Evolutionary conservation across 202 grass and related monocot genomes (phyloP).

Genomic region (Musa balbisiana): DNA sequence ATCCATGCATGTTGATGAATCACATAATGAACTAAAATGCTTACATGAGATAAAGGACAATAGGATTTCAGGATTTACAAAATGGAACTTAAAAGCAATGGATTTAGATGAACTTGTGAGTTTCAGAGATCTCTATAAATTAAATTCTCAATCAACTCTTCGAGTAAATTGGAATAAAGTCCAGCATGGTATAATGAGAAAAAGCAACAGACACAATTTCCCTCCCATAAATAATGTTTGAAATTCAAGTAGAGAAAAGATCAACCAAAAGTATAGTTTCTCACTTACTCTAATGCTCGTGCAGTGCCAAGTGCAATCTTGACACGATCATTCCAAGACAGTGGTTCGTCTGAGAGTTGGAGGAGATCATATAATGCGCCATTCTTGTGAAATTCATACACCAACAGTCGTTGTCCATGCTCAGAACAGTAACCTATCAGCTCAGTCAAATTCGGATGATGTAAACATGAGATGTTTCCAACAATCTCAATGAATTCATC

Average conservation of each 20-base stretch:
- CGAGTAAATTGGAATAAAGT: conserved; percentile 14
- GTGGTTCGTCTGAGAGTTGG: conserved; percentile 19
- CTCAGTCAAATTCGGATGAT: conserved; percentile 22
- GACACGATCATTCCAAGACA: conserved; percentile 15
- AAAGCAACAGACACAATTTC: neutral
- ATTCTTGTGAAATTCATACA: conserved; percentile 22
- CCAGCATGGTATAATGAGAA: conserved; percentile 8
- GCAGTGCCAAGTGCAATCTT: conserved; percentile 19
- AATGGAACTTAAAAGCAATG: neutral
- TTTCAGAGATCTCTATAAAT: neutral
- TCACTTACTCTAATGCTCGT: conserved; percentile 21
- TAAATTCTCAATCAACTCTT: neutral
- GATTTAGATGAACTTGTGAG: neutral
- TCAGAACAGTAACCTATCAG: conserved; percentile 22
- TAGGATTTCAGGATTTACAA: neutral
- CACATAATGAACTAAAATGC: neutral
- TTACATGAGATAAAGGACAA: too few species aligned
- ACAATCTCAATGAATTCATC: conserved; percentile 19
- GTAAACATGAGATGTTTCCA: conserved; percentile 1
- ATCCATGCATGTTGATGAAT: neutral
- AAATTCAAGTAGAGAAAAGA: neutral
- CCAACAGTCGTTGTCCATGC: conserved; percentile 18
- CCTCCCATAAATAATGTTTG: neutral
- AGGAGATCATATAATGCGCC: conserved; percentile 9
- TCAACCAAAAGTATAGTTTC: neutral